phyloP scores from a whole-genome alignment of 2,329 filamentous ascomycete genomes.

The Salinomyces thailandicus region DNA sequence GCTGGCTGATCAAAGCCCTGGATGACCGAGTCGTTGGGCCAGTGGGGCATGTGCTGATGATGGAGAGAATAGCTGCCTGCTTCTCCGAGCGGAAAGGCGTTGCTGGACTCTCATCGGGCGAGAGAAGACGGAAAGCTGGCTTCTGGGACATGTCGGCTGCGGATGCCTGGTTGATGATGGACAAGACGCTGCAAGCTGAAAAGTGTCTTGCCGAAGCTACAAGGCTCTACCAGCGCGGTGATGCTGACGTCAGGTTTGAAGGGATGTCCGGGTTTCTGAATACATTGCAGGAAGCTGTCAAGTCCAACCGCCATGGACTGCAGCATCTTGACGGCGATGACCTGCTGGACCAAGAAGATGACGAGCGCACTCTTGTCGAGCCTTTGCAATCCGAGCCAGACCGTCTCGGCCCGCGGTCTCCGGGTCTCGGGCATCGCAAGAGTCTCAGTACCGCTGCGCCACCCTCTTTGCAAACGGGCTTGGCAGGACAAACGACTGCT shows the following conservation, averaged over 20 bases:
- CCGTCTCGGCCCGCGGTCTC: conserved; percentile 20
- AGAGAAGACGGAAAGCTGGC: conserved; percentile 70
- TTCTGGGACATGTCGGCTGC: conserved; percentile 79
- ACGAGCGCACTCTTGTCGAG: conserved; percentile 19
- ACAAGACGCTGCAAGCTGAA: conserved; percentile 68
- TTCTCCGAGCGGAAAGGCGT: conserved; percentile 59
- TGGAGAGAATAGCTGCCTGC: conserved; percentile 75
- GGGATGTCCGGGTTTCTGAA: conserved; percentile 54
- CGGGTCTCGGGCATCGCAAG: conserved; percentile 31
- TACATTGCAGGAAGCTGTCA: conserved; percentile 55
- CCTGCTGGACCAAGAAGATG: conserved; percentile 23
- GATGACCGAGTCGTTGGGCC: conserved; percentile 66
- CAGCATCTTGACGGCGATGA: conserved; percentile 26
- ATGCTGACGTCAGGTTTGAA: conserved; percentile 30
- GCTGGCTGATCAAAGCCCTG: conserved; percentile 71
- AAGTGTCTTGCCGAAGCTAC: conserved; percentile 62
- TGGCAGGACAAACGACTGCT: conserved; percentile 7
- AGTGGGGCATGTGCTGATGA: conserved; percentile 71
- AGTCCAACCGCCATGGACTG: conserved; percentile 26
- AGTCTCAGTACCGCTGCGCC: conserved; percentile 28
- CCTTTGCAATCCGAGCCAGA: conserved; percentile 26
- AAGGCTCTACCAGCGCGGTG: conserved; percentile 34
- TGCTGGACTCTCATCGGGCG: conserved; percentile 57
- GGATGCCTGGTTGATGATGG: conserved; percentile 70
- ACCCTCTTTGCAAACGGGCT: conserved; percentile 9